Conservation (phyloP, 2,329 filamentous ascomycete genomes). For the Colletotrichum sp. region DNA sequence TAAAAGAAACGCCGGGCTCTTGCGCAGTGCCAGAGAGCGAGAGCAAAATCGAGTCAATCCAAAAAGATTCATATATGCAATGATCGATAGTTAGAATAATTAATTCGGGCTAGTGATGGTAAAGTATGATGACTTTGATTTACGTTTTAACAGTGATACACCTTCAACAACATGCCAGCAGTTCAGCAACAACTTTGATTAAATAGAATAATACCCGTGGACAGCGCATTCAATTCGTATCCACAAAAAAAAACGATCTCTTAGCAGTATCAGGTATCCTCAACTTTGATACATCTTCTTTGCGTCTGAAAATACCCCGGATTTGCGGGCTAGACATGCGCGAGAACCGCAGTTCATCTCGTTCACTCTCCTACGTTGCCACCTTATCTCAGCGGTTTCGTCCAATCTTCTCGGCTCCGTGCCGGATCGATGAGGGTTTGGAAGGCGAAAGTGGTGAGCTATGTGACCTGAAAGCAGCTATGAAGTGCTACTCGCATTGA, state of each 20-base stretch:
- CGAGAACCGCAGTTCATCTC: background rate
- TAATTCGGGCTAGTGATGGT: background rate
- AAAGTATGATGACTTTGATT: rapidly evolving
- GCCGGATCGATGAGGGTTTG: background rate
- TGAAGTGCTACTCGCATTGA: background rate
- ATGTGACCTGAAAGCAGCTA: background rate
- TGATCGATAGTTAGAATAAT: rapidly evolving
- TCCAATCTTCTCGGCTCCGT: background rate
- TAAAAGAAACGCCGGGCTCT: rapidly evolving
- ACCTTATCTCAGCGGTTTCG: background rate
- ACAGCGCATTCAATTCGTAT: background rate
- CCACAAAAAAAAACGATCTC: background rate
- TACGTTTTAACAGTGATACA: background rate
- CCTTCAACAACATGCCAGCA: background rate
- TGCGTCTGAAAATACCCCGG: background rate
- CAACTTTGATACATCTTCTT: background rate
- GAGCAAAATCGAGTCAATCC: background rate
- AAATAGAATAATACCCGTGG: background rate
- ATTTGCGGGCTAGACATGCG: background rate
- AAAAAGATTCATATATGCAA: background rate
- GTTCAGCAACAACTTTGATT: background rate
- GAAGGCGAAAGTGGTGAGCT: background rate
- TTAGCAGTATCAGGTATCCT: background rate
- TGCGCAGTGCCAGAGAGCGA: background rate
- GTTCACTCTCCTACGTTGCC: background rate